Conservation (phyloP, 257 asterid species). For the Ajuga chamaepitys region DNA sequence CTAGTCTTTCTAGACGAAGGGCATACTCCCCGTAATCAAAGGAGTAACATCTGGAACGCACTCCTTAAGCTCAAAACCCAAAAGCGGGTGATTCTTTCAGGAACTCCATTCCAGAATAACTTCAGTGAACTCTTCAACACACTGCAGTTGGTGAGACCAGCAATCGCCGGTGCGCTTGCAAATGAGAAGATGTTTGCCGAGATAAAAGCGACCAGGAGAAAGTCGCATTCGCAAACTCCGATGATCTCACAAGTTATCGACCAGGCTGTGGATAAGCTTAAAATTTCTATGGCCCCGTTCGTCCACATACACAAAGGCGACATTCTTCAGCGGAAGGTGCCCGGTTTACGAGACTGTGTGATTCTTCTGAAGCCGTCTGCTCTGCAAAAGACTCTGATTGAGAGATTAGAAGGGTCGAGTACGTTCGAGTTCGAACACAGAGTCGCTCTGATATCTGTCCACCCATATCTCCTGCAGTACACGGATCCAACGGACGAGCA, state of each 20-base stretch:
- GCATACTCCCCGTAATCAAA: constrained; percentile 48
- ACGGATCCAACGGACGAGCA: constrained; percentile 12
- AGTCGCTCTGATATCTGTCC: constrained; percentile 38
- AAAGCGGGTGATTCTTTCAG: constrained; percentile 54
- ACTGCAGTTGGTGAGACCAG: constrained; percentile 43
- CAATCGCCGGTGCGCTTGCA: constrained; percentile 26
- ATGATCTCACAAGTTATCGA: constrained; percentile 6
- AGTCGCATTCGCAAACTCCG: background rate
- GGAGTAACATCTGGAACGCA: constrained; percentile 46
- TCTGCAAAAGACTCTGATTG: constrained; percentile 36
- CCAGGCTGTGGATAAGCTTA: constrained; percentile 27
- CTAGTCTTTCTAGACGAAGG: constrained; percentile 62
- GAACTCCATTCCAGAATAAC: constrained; percentile 68
- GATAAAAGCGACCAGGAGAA: constrained; percentile 12
- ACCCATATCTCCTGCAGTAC: constrained; percentile 29
- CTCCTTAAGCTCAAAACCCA: constrained; percentile 30
- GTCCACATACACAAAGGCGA: constrained; percentile 59
- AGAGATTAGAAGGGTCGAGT: constrained; percentile 14
- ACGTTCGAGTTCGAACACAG: constrained; percentile 30
- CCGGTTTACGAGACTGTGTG: constrained; percentile 47
- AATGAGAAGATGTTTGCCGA: constrained; percentile 24
- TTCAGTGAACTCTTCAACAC: constrained; percentile 52
- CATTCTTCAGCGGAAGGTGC: constrained; percentile 42
- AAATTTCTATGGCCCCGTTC: constrained; percentile 37
- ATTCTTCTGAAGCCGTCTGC: constrained; percentile 39